Evolutionary conservation across 2,329 filamentous ascomycete species (phyloP).

Genomic region (Teratosphaeria destructans): DNA sequence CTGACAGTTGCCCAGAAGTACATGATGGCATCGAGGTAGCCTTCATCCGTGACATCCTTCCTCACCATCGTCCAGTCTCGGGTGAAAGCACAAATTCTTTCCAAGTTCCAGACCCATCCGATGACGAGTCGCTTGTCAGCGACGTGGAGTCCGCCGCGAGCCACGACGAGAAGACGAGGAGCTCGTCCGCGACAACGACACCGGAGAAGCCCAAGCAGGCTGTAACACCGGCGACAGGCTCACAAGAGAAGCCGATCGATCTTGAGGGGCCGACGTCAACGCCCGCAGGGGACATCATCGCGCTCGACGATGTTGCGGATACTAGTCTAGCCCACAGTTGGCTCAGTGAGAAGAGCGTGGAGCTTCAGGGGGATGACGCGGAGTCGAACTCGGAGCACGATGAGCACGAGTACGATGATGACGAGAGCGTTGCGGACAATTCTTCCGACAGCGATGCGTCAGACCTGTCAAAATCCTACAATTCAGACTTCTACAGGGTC

Average conservation of each 20-base stretch:
- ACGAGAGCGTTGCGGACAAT: conserved; percentile 7
- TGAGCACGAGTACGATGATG: conserved; percentile 4
- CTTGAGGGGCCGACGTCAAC: conserved; percentile 1
- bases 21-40: conserved; percentile 18
- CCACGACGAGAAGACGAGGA: neutral
- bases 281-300: conserved; percentile 3
- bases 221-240: conserved; percentile 7
- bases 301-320: conserved; percentile 8
- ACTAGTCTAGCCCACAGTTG: neutral
- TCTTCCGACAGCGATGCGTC: conserved; percentile 2
- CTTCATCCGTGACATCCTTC: conserved; percentile 6
- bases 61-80: neutral
- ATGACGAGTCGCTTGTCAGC: conserved; percentile 14
- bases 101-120: conserved; percentile 11
- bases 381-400: neutral
- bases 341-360: neutral
- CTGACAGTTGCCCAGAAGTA: neutral
- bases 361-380: neutral
- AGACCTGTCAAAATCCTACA: neutral
- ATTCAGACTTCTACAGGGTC: neutral
- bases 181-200: conserved; percentile 19
- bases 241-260: conserved; percentile 16
- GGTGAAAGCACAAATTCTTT: conserved; percentile 8
- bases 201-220: conserved; percentile 13
- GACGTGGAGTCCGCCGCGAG: conserved; percentile 9